Base-by-base conservation (phyloP, 805 yeast species). In the Nadsonia fulvescens region DNA sequence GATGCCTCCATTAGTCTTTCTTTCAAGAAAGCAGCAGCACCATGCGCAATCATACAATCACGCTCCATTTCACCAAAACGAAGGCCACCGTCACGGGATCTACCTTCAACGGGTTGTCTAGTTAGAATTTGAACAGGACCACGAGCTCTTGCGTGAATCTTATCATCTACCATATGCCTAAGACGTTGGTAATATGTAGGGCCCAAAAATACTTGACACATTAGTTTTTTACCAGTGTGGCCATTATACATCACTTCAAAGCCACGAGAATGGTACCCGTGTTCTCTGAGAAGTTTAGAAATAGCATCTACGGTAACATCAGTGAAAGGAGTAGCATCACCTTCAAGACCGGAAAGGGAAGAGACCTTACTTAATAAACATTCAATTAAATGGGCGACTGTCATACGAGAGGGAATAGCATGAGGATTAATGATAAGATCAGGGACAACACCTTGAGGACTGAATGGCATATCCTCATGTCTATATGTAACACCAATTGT, bases 51-150 rank as follows among this genome's bases (percentile, higher is more conserved):
- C 95, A 89, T 86, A 75, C 99, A 89, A 65, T 89, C 99, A 62
- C 99, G 79, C 58, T 89, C 99, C 99, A 89, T 89, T 56, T 86
- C 98, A 47, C 98, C 98, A 67, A 86, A 83, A 56, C 98, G 79
- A 51, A 86, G 63, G 42, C 98, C 98, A 69, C 98, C 98, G 55
- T 89, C 96, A 58, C 98, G 71, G 10, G 95, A 82, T 55, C 98
- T 73, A 70, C 98, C 98, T 56, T 86, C 96, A 36, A 83, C 94
- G 4, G 98, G 98, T 55, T 86, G 98, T 58, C 96, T 76, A 3
- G 98, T 86, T 52, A 86, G 62, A 32, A 86, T 91, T 63, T 86
- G 96, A 34, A 86, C 92, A 9, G 98, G 96, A 29, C 98, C 98
- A 62, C 96, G 74, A 5, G 98, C 96, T 61, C 98, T 75, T 11